A percentile compares a stretch with the other conserved stretches of the same genome.
Evolutionary conservation across 139 green algal genomes (phyloP).

Genomic region (Zygnema circumcarinatum): DNA sequence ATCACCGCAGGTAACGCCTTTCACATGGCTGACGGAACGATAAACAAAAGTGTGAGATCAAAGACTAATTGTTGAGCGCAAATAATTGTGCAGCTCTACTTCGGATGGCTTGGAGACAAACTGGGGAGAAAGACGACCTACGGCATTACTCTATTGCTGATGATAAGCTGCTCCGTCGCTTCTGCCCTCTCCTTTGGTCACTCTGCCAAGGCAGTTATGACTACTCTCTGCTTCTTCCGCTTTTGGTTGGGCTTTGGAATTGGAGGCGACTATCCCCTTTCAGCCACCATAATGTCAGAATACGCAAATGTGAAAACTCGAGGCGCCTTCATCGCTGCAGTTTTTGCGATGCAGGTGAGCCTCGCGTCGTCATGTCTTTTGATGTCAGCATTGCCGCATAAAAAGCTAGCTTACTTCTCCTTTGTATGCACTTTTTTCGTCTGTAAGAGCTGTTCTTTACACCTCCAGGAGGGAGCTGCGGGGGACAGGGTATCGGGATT

Average conservation of each 20-base stretch:
- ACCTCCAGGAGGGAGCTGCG: too few relatives aligned
- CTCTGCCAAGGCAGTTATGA: constrained; percentile 34
- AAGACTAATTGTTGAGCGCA: too few relatives aligned
- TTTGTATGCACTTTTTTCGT: too few relatives aligned
- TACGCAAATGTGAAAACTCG: constrained; percentile 54
- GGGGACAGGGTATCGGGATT: constrained; percentile 59
- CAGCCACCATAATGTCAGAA: constrained; percentile 61
- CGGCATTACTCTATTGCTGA: constrained; percentile 63
- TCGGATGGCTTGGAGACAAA: constrained; percentile 60
- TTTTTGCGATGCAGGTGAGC: constrained; percentile 57
- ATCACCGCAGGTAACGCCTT: too few relatives aligned
- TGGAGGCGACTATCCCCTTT: constrained; percentile 65
- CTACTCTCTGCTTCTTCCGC: constrained; percentile 58
- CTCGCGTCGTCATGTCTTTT: not conserved
- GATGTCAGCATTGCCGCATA: too few relatives aligned
- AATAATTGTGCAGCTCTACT: constrained; percentile 65
- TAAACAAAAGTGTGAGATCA: too few relatives aligned
- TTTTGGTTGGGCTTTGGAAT: constrained; percentile 64
- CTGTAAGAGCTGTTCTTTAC: too few relatives aligned
- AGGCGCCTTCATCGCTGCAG: constrained; percentile 59
- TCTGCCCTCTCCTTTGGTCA: constrained; percentile 37
- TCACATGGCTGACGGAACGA: too few relatives aligned
- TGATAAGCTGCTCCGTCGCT: constrained; percentile 48
- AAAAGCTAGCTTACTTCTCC: too few relatives aligned
- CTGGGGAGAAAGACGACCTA: constrained; percentile 61